phyloP scores from a whole-genome alignment of 805 yeast species.

The Cyberlindnera bimundalis region DNA sequence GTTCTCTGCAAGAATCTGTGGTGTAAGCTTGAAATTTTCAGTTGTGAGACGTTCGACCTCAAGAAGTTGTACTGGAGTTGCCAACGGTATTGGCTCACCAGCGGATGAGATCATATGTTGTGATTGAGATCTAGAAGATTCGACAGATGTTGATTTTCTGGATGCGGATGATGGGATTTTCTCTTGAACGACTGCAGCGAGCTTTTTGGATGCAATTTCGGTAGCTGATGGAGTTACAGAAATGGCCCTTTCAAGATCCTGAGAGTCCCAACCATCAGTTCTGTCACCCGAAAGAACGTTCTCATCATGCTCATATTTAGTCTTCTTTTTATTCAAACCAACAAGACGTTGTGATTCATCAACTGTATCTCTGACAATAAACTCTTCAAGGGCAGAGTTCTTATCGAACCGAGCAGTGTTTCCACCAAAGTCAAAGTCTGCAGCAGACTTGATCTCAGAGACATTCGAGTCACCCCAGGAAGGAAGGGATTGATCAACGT shows the following conservation, averaged over 20 bases:
- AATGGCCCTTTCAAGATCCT: conserved; percentile 2
- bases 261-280: conserved; percentile 19
- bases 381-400: conserved; percentile 70
- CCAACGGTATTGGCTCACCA: conserved; percentile 46
- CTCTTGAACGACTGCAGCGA: conserved; percentile 7
- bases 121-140: conserved; percentile 4
- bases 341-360: conserved; percentile 64
- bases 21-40: conserved; percentile 50
- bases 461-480: conserved; percentile 51
- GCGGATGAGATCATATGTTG: conserved; percentile 6
- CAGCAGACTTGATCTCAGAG: conserved; percentile 41
- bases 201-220: conserved; percentile 8
- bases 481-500: conserved; percentile 3
- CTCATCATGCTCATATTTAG: conserved; percentile 66
- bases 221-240: conserved; percentile 16
- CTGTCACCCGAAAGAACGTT: conserved; percentile 45
- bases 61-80: conserved; percentile 74
- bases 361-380: conserved; percentile 59
- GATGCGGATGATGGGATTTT: not conserved
- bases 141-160: conserved; percentile 17
- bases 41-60: conserved; percentile 65
- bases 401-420: conserved; percentile 83
- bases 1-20: conserved; percentile 52
- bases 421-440: conserved; percentile 83
- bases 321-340: conserved; percentile 57